Percentiles rank a stretch among this genome's conserved stretches.
phyloP scores from a whole-genome alignment of 2,329 filamentous ascomycete genomes.

The Cercospora zeina region DNA sequence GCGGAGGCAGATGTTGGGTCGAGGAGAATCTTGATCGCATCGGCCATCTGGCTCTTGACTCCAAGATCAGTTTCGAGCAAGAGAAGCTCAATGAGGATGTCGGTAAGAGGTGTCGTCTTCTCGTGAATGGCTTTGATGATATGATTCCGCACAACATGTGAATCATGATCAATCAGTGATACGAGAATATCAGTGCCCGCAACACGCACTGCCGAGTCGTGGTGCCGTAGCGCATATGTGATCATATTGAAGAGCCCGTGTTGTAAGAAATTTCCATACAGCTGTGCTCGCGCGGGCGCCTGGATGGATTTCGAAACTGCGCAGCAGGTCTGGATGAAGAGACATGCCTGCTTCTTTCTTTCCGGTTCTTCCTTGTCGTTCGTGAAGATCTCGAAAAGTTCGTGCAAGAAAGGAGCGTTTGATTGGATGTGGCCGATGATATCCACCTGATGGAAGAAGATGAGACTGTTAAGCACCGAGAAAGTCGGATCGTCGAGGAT shows the following conservation, averaged over 20 bases:
- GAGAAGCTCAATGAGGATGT: constrained; percentile 88
- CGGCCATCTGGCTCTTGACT: constrained; percentile 91
- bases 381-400: constrained; percentile 84
- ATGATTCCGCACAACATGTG: constrained; percentile 87
- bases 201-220: constrained; percentile 80
- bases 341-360: constrained; percentile 87
- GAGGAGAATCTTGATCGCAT: constrained; percentile 89
- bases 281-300: constrained; percentile 71
- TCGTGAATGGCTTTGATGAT: constrained; percentile 91
- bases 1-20: constrained; percentile 66
- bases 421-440: constrained; percentile 92
- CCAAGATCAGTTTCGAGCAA: constrained; percentile 89
- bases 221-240: constrained; percentile 83
- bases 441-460: constrained; percentile 98
- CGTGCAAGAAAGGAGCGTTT: constrained; percentile 74
- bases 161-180: constrained; percentile 92
- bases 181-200: constrained; percentile 93
- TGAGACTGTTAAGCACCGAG: constrained; percentile 93
- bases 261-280: constrained; percentile 87
- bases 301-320: constrained; percentile 93
- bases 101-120: constrained; percentile 80
- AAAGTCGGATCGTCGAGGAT: constrained; percentile 98
- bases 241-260: constrained; percentile 88
- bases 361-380: constrained; percentile 60
- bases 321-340: constrained; percentile 96